Percentiles rank a stretch among this genome's conserved stretches.
Evolutionary conservation across 208 protist species (phyloP).

Genomic region (Trypanosomatidae sp.): DNA sequence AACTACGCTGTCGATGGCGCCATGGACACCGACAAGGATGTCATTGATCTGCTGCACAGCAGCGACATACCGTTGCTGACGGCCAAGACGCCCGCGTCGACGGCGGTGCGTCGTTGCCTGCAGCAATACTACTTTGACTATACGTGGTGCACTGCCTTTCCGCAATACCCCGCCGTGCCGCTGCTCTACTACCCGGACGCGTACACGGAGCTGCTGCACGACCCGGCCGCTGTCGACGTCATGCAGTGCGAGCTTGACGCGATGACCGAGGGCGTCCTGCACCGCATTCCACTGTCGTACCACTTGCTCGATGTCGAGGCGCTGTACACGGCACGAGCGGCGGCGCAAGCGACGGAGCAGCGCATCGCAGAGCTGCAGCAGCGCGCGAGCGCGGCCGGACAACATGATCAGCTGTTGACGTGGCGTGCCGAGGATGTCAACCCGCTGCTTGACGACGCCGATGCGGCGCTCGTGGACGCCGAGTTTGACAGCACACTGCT

Average conservation of each 20-base stretch:
- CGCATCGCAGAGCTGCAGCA: slow-evolving; percentile 16
- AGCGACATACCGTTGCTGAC: too few relatives aligned
- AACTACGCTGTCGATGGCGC: too few relatives aligned
- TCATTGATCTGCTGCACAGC: too few relatives aligned
- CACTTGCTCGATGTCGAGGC: slow-evolving; percentile 30
- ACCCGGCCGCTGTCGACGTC: slow-evolving; percentile 21
- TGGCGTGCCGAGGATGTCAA: slow-evolving; percentile 19
- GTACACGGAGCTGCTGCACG: slow-evolving; percentile 24
- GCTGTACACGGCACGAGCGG: slow-evolving; percentile 12
- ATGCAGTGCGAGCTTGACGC: slow-evolving; percentile 78
- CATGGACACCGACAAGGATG: too few relatives aligned
- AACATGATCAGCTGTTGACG: slow-evolving; percentile 8
- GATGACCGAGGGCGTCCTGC: slow-evolving; percentile 47
- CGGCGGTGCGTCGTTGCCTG: slow-evolving; percentile 34
- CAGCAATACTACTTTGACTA: slow-evolving; percentile 57
- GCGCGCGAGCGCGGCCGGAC: slow-evolving; percentile 7
- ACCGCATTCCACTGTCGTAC: slow-evolving; percentile 55
- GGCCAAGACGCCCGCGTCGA: slow-evolving; percentile 6
- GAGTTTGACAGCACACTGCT: slow-evolving; percentile 48
- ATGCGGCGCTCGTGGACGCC: slow-evolving; percentile 51
- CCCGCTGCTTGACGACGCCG: slow-evolving; percentile 18
- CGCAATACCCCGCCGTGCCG: slow-evolving; percentile 26
- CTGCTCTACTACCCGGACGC: slow-evolving; percentile 50
- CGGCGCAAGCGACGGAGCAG: slow-evolving; percentile 8
- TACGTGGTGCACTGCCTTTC: slow-evolving; percentile 45